phyloP scores from a whole-genome alignment of 1,284 basidiomycete species.

The Xerocomus alliaceus region DNA sequence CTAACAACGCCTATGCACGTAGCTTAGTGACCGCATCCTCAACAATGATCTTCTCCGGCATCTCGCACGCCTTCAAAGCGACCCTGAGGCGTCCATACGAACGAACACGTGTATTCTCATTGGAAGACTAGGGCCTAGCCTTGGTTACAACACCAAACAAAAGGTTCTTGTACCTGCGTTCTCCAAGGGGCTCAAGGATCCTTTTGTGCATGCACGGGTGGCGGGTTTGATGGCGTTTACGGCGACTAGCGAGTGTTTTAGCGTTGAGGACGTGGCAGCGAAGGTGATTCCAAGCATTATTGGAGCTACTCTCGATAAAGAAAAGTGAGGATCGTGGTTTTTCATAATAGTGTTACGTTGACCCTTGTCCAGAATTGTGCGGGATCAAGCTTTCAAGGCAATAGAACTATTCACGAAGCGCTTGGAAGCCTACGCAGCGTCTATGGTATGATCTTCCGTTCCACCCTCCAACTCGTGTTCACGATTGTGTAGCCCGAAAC shows the following conservation, averaged over 20 bases:
- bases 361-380: constrained; percentile 68
- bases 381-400: constrained; percentile 94
- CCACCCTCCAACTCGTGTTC: neutral
- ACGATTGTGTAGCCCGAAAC: constrained; percentile 68
- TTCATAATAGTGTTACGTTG: neutral
- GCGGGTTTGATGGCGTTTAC: constrained; percentile 96
- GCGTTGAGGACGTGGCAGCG: constrained; percentile 84
- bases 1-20: neutral
- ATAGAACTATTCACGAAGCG: constrained; percentile 85
- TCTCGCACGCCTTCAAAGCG: constrained; percentile 92
- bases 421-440: constrained; percentile 78
- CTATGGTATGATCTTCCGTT: constrained; percentile 64
- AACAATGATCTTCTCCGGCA: constrained; percentile 96
- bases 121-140: constrained; percentile 85
- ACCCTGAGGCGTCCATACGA: constrained; percentile 92
- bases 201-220: constrained; percentile 92
- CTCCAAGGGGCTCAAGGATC: constrained; percentile 87
- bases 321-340: constrained; percentile 64
- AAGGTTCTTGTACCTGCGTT: constrained; percentile 98
- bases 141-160: constrained; percentile 88
- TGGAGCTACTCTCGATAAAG: constrained; percentile 83
- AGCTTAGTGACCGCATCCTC: constrained; percentile 90
- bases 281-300: constrained; percentile 89
- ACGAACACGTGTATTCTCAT: constrained; percentile 98
- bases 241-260: constrained; percentile 93